Base-by-base conservation (phyloP, 2,329 filamentous ascomycete genomes). In the Capronia coronata region DNA sequence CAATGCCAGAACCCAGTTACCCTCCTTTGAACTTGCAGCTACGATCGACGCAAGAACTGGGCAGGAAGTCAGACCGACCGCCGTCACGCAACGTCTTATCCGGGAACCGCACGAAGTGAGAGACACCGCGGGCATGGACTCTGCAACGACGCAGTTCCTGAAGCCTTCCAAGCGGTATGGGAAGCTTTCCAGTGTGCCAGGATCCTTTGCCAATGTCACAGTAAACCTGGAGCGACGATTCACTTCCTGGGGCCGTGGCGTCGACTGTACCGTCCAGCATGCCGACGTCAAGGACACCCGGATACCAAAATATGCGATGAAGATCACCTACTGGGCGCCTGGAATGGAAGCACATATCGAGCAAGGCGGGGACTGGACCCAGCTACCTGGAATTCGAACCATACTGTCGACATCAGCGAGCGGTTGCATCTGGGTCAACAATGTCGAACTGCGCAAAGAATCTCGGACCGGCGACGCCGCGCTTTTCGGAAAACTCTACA, bases 351-450 rank as follows among this genome's bases (percentile, higher is more conserved):
- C 77, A 6, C 71, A 71, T 42, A 75, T 73, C 41, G 75, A 78
- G 18, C 62, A 74, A 44, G 76, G 76, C 44, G 79, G 77, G 62
- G 74, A 76, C 49, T 82, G 74, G 71, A 74, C 70, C 8, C 67
- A 67, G 13, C 60, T 79, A 1, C 66, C 75, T 1, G 76, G 79
- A 10, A 71, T 83, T 1, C 83, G 83, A 59, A 76, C 79, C 2
- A 84, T 89, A 54, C 82, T 96, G 43, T 84, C 84, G 1, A 94
- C 88, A 2, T 88, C 89, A 60, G 84, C 87, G 2, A 84, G 82
- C 5, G 73, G 75, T 22, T 87, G 87, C 16, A 87, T 96, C 54
- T 76, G 73, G 58, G 75, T 97, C 63, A 96, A 96, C 61, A 82
- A 79, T 22, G 75, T 79, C n/a, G 72, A 74, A 34, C 69, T 96